These are phyloP conservation scores for Chionographis japonica DNA, from an alignment of 106 monocot genomes.

Conservation along the genomic window DNA sequence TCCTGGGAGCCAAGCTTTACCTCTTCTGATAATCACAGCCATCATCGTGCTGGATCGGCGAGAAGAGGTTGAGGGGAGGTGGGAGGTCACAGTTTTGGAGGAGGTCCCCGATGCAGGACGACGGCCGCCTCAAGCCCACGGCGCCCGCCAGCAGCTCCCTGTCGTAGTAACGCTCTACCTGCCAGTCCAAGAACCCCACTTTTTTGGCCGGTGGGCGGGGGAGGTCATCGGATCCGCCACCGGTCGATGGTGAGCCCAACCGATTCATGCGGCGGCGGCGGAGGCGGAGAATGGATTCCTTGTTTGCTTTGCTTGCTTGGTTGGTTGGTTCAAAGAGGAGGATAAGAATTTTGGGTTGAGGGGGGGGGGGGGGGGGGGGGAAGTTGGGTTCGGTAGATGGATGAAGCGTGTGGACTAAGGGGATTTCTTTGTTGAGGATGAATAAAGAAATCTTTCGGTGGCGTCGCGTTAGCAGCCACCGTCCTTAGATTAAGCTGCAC, in stretches of 20 bases:
- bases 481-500: too few relatives aligned
- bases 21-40: too few relatives aligned
- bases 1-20: too few relatives aligned
- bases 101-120: slow-evolving; percentile 25
- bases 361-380: background rate
- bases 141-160: slow-evolving; percentile 21
- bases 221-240: too few relatives aligned
- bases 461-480: too few relatives aligned
- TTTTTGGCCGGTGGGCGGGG: slow-evolving; percentile 14
- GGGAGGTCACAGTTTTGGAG: slow-evolving; percentile 92
- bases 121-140: background rate
- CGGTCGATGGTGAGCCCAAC: background rate
- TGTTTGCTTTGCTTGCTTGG: background rate
- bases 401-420: too few relatives aligned
- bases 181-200: slow-evolving; percentile 22
- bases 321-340: background rate
- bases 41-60: slow-evolving; percentile 8
- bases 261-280: background rate
- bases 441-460: too few relatives aligned
- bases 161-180: slow-evolving; percentile 13
- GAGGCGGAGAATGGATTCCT: too few relatives aligned
- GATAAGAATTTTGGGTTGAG: too few relatives aligned
- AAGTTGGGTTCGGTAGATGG: background rate
- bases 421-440: too few relatives aligned
- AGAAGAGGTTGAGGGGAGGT: slow-evolving; percentile 56